phyloP scores from a whole-genome alignment of 2,329 filamentous ascomycete genomes.

The Fusarium continuum region DNA sequence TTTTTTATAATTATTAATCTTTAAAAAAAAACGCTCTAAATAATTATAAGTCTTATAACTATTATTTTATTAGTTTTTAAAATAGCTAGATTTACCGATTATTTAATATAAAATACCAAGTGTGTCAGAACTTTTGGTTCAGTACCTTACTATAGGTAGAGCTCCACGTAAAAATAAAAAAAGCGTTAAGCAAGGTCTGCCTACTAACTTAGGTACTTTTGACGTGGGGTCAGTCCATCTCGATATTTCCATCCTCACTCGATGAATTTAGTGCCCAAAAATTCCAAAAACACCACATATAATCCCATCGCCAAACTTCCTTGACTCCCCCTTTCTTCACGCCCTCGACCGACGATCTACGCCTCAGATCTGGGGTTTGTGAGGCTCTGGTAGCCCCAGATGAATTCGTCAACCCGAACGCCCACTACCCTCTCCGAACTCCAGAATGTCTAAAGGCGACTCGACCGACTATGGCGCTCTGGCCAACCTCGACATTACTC shows the following conservation, averaged over 20 bases:
- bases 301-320: slow-evolving; percentile 11
- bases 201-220: slow-evolving; percentile 23
- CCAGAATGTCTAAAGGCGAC: slow-evolving; percentile 50
- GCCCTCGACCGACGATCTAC: slow-evolving; percentile 20
- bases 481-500: slow-evolving; percentile 59
- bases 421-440: slow-evolving; percentile 34
- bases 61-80: too few species aligned
- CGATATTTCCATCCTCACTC: slow-evolving; percentile 34
- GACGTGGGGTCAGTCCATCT: slow-evolving; percentile 38
- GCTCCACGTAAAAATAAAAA: slow-evolving; percentile 16
- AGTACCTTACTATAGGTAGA: too few species aligned
- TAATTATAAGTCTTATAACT: too few species aligned
- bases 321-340: slow-evolving; percentile 1
- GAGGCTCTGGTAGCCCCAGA: slow-evolving; percentile 48
- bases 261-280: slow-evolving; percentile 36
- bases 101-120: too few species aligned
- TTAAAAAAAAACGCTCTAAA: too few species aligned
- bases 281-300: slow-evolving; percentile 26
- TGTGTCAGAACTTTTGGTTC: too few species aligned
- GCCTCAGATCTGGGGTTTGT: slow-evolving; percentile 23
- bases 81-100: too few species aligned
- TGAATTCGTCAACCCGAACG: slow-evolving; percentile 43
- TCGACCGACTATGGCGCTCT: slow-evolving; percentile 55
- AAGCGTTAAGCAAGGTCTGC: slow-evolving; percentile 21
- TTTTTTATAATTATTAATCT: too few species aligned